phyloP scores from a whole-genome alignment of 768 basidiomycete genomes.

The Gautieria morchelliformis region DNA sequence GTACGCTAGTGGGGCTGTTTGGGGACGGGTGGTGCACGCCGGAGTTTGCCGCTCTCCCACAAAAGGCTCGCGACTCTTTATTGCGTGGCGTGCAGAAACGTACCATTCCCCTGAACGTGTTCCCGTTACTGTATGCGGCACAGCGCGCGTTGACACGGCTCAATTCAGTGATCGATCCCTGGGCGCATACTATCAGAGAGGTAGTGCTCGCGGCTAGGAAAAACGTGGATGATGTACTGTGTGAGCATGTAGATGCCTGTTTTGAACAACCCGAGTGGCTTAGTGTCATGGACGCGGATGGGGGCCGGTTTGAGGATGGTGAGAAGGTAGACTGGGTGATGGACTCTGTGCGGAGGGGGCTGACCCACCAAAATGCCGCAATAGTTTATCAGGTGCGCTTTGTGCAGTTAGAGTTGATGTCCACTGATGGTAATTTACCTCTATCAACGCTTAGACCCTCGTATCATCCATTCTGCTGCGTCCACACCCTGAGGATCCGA shows the following conservation, averaged over 20 bases:
- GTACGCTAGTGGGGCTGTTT: slow-evolving; percentile 74
- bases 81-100: slow-evolving; percentile 66
- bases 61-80: slow-evolving; percentile 54
- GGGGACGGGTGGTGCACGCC: slow-evolving; percentile 82
- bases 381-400: slow-evolving; percentile 62
- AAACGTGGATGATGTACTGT: slow-evolving; percentile 52
- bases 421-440: not conserved
- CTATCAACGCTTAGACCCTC: slow-evolving; percentile 38
- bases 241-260: slow-evolving; percentile 48
- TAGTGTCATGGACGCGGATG: slow-evolving; percentile 60
- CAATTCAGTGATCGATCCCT: slow-evolving; percentile 22
- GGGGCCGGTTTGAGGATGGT: slow-evolving; percentile 54
- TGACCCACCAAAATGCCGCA: slow-evolving; percentile 56
- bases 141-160: slow-evolving; percentile 40
- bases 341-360: slow-evolving; percentile 50
- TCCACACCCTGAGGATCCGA: slow-evolving; percentile 48
- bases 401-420: not conserved
- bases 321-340: slow-evolving; percentile 76
- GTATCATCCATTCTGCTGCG: slow-evolving; percentile 67
- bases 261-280: slow-evolving; percentile 65
- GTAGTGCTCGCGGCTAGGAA: slow-evolving; percentile 59
- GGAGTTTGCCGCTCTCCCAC: slow-evolving; percentile 67
- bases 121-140: slow-evolving; percentile 58
- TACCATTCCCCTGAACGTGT: slow-evolving; percentile 57
- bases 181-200: slow-evolving; percentile 52